These are phyloP conservation scores for Neoboletus subvelutipes DNA, from an alignment of 768 basidiomycete species.

Conservation along the genomic window DNA sequence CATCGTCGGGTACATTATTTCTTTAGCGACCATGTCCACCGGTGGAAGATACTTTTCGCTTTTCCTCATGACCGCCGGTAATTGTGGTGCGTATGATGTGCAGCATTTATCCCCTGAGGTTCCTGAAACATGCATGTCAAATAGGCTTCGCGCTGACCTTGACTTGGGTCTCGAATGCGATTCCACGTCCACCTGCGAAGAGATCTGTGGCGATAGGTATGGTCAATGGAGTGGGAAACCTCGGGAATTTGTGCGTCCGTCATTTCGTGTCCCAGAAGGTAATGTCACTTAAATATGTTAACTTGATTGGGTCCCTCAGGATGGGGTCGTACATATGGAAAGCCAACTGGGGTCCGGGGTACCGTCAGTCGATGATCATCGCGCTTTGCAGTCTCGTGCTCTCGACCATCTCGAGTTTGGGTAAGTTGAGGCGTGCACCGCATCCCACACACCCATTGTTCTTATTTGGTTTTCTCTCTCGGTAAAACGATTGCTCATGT, in stretches of 20 bases:
- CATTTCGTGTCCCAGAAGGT: not conserved
- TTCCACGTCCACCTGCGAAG: slow-evolving; percentile 57
- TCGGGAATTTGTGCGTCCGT: slow-evolving; percentile 54
- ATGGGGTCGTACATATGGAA: slow-evolving; percentile 62
- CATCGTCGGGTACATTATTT: slow-evolving; percentile 60
- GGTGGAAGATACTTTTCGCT: slow-evolving; percentile 57
- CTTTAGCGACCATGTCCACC: slow-evolving; percentile 48
- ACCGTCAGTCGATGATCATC: slow-evolving; percentile 62
- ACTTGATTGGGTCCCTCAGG: slow-evolving; percentile 34
- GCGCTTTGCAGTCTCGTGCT: slow-evolving; percentile 36
- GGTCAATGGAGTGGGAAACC: slow-evolving; percentile 59
- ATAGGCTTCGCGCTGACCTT: slow-evolving; percentile 45
- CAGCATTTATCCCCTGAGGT: not conserved
- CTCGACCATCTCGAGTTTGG: slow-evolving; percentile 31
- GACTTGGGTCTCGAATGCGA: slow-evolving; percentile 62
- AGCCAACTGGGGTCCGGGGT: no score
- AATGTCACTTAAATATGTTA: not conserved
- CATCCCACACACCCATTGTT: not conserved
- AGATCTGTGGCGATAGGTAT: slow-evolving; percentile 58
- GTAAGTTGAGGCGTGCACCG: slow-evolving; percentile 24
- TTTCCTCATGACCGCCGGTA: slow-evolving; percentile 63
- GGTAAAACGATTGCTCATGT: not conserved
- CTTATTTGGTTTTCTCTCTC: not conserved
- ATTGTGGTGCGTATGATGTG: slow-evolving; percentile 34
- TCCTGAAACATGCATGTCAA: not conserved